Conservation (phyloP, 352 stramenopile species). For the Globisporangium perplexum region DNA sequence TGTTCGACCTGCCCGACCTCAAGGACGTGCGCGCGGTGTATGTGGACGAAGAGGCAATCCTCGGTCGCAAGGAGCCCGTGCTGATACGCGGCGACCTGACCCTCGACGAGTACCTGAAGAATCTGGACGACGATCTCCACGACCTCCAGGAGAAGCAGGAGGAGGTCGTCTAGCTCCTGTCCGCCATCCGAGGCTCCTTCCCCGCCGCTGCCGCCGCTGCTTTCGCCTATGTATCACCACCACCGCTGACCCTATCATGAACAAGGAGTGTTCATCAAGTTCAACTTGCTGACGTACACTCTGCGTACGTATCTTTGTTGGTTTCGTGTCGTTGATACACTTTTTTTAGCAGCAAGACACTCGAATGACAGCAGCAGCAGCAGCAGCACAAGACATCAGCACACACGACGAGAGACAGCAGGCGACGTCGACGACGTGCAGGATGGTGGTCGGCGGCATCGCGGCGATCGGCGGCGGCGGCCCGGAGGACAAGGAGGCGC, state of each 20-base stretch:
- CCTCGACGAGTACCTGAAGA: constrained; percentile 71
- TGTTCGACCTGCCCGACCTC: constrained; percentile 94
- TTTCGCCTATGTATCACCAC: neutral
- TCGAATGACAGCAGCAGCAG: too few species aligned
- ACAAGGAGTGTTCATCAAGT: too few species aligned
- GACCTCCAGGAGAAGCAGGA: constrained; percentile 40
- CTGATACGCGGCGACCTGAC: constrained; percentile 73
- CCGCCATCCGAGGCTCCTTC: too few species aligned
- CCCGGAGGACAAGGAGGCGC: constrained; percentile 36
- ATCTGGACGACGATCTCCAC: constrained; percentile 51
- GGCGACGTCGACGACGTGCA: too few species aligned
- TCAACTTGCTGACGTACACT: too few species aligned
- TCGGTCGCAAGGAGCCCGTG: constrained; percentile 87
- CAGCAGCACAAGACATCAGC: neutral
- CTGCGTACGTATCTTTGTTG: too few species aligned
- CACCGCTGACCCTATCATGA: too few species aligned
- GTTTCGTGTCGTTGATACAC: too few species aligned
- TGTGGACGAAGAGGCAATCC: constrained; percentile 90
- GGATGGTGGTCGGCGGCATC: constrained; percentile 12
- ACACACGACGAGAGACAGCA: too few species aligned
- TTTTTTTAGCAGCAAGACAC: too few species aligned
- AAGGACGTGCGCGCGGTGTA: constrained; percentile 91
- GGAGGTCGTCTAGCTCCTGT: constrained; percentile 27
- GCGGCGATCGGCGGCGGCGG: constrained; percentile 4
- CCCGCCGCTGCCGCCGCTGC: too few species aligned